These are phyloP conservation scores for Paratinospora sagittata DNA, from an alignment of 164 flowering plant genomes.

Conservation along the genomic window DNA sequence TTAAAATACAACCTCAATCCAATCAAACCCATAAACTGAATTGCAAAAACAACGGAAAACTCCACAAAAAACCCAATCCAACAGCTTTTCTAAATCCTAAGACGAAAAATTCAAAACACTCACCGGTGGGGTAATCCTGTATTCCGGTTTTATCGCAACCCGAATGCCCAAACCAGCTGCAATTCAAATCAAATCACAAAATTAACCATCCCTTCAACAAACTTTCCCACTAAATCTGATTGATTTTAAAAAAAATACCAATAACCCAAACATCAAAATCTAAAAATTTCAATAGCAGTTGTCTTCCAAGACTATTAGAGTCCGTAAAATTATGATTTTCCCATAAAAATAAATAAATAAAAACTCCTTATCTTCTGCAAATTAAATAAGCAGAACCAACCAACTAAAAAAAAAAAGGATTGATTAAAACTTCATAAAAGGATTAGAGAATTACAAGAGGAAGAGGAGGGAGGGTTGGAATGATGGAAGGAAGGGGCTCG, in stretches of 20 bases:
- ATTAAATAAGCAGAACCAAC: no score
- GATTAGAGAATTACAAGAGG: conserved; percentile 23
- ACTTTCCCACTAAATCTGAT: no score
- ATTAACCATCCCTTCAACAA: no score
- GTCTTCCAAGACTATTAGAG: no score
- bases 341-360: no score
- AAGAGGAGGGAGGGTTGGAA: conserved; percentile 10
- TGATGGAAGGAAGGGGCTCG: conserved; percentile 26
- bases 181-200: conserved; percentile 13
- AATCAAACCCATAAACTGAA: background rate
- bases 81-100: no score
- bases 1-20: background rate
- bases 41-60: background rate
- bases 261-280: no score
- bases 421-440: background rate
- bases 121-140: conserved; percentile 77
- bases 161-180: conserved; percentile 74
- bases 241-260: no score
- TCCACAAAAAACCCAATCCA: background rate
- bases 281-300: background rate
- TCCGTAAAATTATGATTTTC: no score
- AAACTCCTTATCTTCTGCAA: no score
- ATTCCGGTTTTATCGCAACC: conserved; percentile 70
- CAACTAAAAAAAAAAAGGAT: no score
- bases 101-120: conserved; percentile 12